Base-by-base conservation (phyloP, 352 stramenopile species). In the Globisporangium irregulare region DNA sequence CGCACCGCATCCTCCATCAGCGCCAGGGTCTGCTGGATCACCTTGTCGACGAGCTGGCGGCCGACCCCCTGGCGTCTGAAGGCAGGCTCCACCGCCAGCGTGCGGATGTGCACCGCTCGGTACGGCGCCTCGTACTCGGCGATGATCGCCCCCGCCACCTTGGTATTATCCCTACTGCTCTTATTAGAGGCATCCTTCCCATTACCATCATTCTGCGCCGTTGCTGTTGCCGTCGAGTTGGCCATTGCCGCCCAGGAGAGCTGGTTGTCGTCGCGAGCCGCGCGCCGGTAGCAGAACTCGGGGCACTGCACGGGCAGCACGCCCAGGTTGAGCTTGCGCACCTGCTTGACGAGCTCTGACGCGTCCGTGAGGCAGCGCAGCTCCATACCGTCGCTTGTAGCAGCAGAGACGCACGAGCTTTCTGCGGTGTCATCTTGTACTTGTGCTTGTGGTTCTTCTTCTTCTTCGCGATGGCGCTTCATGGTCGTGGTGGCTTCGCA, bases 271-370 rank as follows among this genome's bases (percentile, higher is more conserved):
- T 89, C 77, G 69, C 76, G 81, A 59, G 81, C 66, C 14, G 82
- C 79, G 32, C 82, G 84, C 73, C 80, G 81, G 75, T 91, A 92
- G 71, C 79, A 86, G 64, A 82, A 89, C 22, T 68, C 65, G 56
- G 84, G 84, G 14, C 74, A 79, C 57, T 89, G 84, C 64, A 90
- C 84, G 1, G 82, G 84, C 69, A 92, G 66, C 46, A 90, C 77
- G 5, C 81, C 82, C 50, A 89, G 67, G 63, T 92, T 92, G 67
- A 90, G 74, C 72, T 83, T 91, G 71, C 83, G 70, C 60, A 85
- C 80, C 1, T 73, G 71, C n/a, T 71, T 72, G 53, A 86, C 76
- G 58, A 91, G 76, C 59, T 69, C 70, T 29, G 71, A 57, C 29
- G 77, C 74, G 38, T 81, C 67, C 48, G 77, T 77, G 63, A 92